phyloP scores from a whole-genome alignment of 2,329 filamentous ascomycete species.

The Fusarium nisikadoi region DNA sequence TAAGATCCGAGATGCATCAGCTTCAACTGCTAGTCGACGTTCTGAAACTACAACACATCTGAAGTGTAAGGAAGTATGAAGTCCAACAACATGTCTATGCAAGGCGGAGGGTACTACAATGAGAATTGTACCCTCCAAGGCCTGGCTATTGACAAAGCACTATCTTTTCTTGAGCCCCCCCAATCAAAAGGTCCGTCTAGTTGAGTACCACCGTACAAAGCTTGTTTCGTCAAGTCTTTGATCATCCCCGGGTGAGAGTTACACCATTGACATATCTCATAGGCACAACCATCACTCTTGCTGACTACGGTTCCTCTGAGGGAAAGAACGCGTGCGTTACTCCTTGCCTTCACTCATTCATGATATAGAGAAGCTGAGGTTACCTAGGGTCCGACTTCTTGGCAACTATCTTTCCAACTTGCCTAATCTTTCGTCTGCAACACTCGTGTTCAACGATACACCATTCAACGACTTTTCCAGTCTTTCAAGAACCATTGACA shows the following conservation, averaged over 20 bases:
- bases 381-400: not conserved
- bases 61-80: not conserved
- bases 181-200: accelerated
- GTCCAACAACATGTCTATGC: not conserved
- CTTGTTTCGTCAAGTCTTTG: no score
- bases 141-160: not conserved
- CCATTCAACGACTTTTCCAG: not conserved
- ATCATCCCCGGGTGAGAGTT: no score
- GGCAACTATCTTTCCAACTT: not conserved
- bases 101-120: not conserved
- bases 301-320: not conserved
- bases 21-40: no score
- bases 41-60: not conserved
- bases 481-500: not conserved
- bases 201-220: no score
- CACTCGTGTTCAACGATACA: not conserved
- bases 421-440: not conserved
- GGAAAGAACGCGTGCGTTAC: not conserved
- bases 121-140: not conserved
- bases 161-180: not conserved
- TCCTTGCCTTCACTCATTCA: accelerated
- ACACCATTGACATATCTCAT: no score
- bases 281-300: not conserved
- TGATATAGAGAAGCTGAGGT: accelerated
- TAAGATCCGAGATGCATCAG: no score